Evolutionary conservation across 2,329 filamentous ascomycete species (phyloP).

Genomic region (Fusarium praegraminearum): DNA sequence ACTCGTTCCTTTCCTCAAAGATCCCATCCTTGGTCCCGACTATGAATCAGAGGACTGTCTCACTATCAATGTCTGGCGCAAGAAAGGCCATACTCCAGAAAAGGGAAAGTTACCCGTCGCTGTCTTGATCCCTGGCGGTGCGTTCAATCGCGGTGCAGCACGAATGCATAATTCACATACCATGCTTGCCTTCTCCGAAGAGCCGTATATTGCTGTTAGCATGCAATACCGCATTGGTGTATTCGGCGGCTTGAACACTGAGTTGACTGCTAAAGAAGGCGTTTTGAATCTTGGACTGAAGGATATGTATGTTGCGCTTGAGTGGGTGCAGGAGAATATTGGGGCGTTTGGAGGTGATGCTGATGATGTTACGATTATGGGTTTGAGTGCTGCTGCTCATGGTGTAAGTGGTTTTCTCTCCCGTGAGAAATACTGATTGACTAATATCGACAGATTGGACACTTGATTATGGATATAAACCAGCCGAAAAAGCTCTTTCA

Average conservation of each 20-base stretch:
- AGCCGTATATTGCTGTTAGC: conserved; percentile 62
- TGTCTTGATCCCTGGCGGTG: conserved; percentile 48
- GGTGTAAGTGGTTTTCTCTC: conserved; percentile 29
- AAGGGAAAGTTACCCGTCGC: conserved; percentile 46
- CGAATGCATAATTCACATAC: conserved; percentile 57
- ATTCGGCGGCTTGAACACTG: conserved; percentile 69
- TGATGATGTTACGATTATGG: conserved; percentile 62
- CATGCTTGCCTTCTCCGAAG: conserved; percentile 62
- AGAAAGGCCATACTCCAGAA: conserved; percentile 21
- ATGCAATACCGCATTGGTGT: conserved; percentile 64
- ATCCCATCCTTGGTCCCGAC: conserved; percentile 48
- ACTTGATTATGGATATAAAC: conserved; percentile 51
- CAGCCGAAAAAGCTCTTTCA: conserved; percentile 50
- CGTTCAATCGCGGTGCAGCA: conserved; percentile 50
- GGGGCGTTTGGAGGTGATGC: conserved; percentile 63
- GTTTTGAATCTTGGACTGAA: conserved; percentile 65
- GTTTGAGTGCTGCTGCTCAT: conserved; percentile 54
- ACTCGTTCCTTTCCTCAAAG: conserved; percentile 49
- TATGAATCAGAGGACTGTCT: conserved; percentile 49
- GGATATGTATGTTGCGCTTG: conserved; percentile 61
- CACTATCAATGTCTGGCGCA: conserved; percentile 46
- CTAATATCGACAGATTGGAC: conserved; percentile 44
- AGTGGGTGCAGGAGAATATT: conserved; percentile 66
- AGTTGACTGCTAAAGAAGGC: conserved; percentile 62
- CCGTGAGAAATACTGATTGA: fast-evolving